Evolutionary conservation across 495 filamentous ascomycete genomes (phyloP), one percentile per base, ranked within the genome.

Genomic region (Tuber calosporum): DNA sequence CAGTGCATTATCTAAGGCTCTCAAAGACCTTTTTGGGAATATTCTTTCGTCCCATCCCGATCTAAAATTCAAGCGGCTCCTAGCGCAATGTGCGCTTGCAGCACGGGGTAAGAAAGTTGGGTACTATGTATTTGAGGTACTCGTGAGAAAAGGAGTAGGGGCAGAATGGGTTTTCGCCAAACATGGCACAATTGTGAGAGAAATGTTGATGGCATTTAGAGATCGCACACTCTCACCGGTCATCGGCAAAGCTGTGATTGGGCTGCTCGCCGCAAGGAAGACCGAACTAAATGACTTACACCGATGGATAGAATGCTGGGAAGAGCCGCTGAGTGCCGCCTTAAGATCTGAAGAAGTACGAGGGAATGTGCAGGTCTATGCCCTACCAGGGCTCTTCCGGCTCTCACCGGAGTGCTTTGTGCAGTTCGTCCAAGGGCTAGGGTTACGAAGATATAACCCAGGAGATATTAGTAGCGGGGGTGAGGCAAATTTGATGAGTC

Each of bases 331-430:
- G 71, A 73, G 6, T 22, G n/a, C 11, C 3, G 76, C 70, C n/a
- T 34, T 81, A 48, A 58, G 48, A 4, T 45, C 37, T 41, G 76
- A 74, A 20, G 75, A 53, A 26, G 48, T 77, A 43, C 74, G 77
- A 13, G 89, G 91, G 73, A 85, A 87, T 67, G 85, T 93, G 67
- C 91, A 90, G 73, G 87, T 86, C 62, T 90, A 94, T 81, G 84
- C 93, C n/a, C 87, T 96, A 34, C 86, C 91, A 0, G 86, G 87
- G 1, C 82, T 96, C 19, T 92, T 96, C 81, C 87, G 84, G 73
- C 79, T 86, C 34, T 88, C 89, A 73, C 77, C 85, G 7, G 67
- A 74, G 22, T 86, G 86, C 0, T 90, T 90, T 45, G 70, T 84
- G 36, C 53, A 66, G 0, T 91, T 96, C 73, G 81, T 93, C 9